These are phyloP conservation scores for Populus tremula DNA, from an alignment of 345 rosid genomes.

Conservation along the genomic window DNA sequence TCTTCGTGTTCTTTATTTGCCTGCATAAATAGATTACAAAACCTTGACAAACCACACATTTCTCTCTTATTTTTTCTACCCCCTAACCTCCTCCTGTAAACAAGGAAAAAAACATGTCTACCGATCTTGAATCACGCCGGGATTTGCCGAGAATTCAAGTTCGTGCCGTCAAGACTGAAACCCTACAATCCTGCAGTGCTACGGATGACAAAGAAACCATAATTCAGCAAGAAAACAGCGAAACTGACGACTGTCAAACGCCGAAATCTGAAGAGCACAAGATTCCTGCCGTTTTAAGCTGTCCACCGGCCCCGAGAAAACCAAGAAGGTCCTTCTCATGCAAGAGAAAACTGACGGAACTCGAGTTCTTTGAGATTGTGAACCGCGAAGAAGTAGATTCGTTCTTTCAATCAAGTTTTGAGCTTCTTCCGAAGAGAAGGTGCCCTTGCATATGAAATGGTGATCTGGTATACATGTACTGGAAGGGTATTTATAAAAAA, in stretches of 20 bases:
- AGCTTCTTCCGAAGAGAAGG: slow-evolving; percentile 12
- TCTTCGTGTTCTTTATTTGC: background rate
- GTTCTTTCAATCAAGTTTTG: slow-evolving; percentile 21
- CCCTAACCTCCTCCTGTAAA: background rate
- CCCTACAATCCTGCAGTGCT: slow-evolving; percentile 1
- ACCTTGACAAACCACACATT: background rate
- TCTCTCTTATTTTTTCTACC: background rate
- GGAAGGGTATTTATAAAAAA: background rate
- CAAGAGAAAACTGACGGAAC: slow-evolving; percentile 40
- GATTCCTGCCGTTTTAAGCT: slow-evolving; percentile 30
- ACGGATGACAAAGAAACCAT: background rate
- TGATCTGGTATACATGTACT: background rate
- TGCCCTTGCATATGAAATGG: slow-evolving; percentile 23
- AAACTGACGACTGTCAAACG: slow-evolving; percentile 14
- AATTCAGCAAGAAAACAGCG: background rate
- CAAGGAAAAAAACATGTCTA: slow-evolving; percentile 24
- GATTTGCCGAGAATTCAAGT: slow-evolving; percentile 22
- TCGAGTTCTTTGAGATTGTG: slow-evolving; percentile 40
- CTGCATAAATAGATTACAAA: slow-evolving; percentile 3
- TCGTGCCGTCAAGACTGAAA: slow-evolving; percentile 9
- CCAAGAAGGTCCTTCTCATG: slow-evolving; percentile 18
- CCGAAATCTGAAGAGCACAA: slow-evolving; percentile 31
- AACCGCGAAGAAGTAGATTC: slow-evolving; percentile 32
- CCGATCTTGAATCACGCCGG: slow-evolving; percentile 32
- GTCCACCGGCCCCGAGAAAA: slow-evolving; percentile 46